phyloP scores from a whole-genome alignment of 169 alveolate genomes.

The Cryptosporidium viatorum region DNA sequence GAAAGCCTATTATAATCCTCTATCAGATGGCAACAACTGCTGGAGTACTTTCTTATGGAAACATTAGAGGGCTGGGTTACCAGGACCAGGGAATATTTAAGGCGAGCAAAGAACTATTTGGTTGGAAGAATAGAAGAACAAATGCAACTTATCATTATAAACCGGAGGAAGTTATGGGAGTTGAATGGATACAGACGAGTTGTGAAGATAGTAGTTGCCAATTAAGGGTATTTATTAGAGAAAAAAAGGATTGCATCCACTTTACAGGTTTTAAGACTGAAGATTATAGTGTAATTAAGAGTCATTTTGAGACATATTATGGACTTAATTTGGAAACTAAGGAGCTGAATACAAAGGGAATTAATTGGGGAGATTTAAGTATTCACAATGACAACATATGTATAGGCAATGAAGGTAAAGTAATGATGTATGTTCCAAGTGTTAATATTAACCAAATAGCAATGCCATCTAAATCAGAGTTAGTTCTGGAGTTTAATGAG shows the following conservation, averaged over 20 bases:
- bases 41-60: constrained; percentile 59
- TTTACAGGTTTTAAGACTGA: constrained; percentile 66
- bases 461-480: constrained; percentile 71
- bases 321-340: constrained; percentile 78
- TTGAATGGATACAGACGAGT: constrained; percentile 85
- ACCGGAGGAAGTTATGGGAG: constrained; percentile 84
- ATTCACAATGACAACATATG: constrained; percentile 74
- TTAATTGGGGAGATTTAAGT: constrained; percentile 93
- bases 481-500: constrained; percentile 61
- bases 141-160: constrained; percentile 89
- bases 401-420: constrained; percentile 43
- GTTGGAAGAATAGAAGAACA: constrained; percentile 92
- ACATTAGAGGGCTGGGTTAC: constrained; percentile 62
- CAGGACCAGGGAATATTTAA: constrained; percentile 88
- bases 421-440: constrained; percentile 65
- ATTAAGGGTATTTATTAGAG: constrained; percentile 81
- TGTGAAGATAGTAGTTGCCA: constrained; percentile 79
- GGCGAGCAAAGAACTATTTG: constrained; percentile 89
- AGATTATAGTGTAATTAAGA: constrained; percentile 82
- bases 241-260: constrained; percentile 79
- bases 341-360: constrained; percentile 85
- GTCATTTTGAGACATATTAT: constrained; percentile 86
- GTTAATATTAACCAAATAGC: constrained; percentile 57
- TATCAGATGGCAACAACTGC: constrained; percentile 13
- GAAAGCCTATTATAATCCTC: neutral